Percentiles rank a stretch among this genome's conserved stretches.
phyloP scores from a whole-genome alignment of 352 stramenopile species.

The Phytophthora idaei region DNA sequence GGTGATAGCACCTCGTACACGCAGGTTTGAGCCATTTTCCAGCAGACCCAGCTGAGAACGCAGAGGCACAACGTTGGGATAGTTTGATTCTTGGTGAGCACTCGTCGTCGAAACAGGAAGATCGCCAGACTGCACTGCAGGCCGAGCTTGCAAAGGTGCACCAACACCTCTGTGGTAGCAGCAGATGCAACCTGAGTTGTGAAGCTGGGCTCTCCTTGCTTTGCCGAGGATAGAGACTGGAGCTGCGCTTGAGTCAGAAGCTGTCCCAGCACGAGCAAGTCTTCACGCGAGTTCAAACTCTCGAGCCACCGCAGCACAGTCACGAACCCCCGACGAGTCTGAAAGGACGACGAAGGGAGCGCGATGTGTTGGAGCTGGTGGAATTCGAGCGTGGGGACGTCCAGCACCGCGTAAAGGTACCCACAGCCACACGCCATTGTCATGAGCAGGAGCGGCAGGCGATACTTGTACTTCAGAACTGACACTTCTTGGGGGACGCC shows the following conservation, averaged over 20 bases:
- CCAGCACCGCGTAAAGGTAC: slow-evolving; percentile 39
- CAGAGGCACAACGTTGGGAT: slow-evolving; percentile 52
- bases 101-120: slow-evolving; percentile 45
- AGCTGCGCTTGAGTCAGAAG: slow-evolving; percentile 22
- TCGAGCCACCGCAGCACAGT: slow-evolving; percentile 64
- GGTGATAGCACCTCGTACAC: slow-evolving; percentile 36
- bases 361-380: slow-evolving; percentile 31
- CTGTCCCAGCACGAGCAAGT: slow-evolving; percentile 41
- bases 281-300: slow-evolving; percentile 43
- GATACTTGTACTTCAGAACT: slow-evolving; percentile 3
- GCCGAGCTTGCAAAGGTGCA: slow-evolving; percentile 45
- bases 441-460: slow-evolving; percentile 31
- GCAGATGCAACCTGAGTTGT: slow-evolving; percentile 23
- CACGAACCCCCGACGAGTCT: slow-evolving; percentile 50
- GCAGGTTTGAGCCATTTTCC: slow-evolving; percentile 57
- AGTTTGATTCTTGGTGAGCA: slow-evolving; percentile 37
- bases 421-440: slow-evolving; percentile 27
- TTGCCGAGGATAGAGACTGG: slow-evolving; percentile 3
- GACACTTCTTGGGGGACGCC: background rate
- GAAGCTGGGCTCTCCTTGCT: slow-evolving; percentile 3
- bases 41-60: slow-evolving; percentile 48
- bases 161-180: slow-evolving; percentile 34
- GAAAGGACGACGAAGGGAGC: slow-evolving; percentile 38
- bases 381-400: slow-evolving; percentile 44
- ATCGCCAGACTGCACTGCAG: slow-evolving; percentile 57